Evolutionary conservation across 225 moss, liverwort and hornwort genomes (phyloP).

Genomic region (Anthoceros angustus): DNA sequence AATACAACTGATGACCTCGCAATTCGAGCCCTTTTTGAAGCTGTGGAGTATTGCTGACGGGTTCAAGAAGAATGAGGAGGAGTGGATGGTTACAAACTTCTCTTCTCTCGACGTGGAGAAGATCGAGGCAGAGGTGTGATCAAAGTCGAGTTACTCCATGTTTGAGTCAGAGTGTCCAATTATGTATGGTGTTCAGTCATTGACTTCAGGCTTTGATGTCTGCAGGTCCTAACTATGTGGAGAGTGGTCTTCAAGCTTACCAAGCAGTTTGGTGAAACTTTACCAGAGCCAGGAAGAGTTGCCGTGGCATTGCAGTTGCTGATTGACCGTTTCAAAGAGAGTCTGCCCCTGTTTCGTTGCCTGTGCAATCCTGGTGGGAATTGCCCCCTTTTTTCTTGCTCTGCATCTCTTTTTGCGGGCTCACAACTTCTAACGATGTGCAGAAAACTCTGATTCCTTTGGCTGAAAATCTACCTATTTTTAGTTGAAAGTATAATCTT

Average conservation of each 20-base stretch:
- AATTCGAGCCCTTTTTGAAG: slow-evolving; percentile 53
- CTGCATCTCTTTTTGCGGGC: neutral
- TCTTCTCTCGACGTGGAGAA: slow-evolving; percentile 54
- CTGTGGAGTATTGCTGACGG: slow-evolving; percentile 61
- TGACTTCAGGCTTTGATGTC: neutral
- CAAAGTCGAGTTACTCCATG: too few species aligned
- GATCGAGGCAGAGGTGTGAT: slow-evolving; percentile 83
- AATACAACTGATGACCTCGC: slow-evolving; percentile 41
- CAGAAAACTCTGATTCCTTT: too few species aligned
- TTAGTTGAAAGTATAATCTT: too few species aligned
- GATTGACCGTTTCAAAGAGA: slow-evolving; percentile 68
- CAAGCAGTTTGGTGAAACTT: slow-evolving; percentile 42
- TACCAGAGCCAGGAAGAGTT: slow-evolving; percentile 57
- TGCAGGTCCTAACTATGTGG: slow-evolving; percentile 70
- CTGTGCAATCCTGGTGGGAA: slow-evolving; percentile 63
- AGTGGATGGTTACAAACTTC: slow-evolving; percentile 73
- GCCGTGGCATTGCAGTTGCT: slow-evolving; percentile 40
- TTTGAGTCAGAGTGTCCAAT: neutral
- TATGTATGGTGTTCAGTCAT: neutral
- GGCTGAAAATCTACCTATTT: too few species aligned
- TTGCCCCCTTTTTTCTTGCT: neutral
- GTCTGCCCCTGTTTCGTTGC: slow-evolving; percentile 54
- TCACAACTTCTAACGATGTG: neutral
- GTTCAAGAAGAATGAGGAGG: slow-evolving; percentile 61
- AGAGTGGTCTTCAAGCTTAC: slow-evolving; percentile 52